Percentiles rank a stretch among this genome's conserved stretches.
phyloP scores from a whole-genome alignment of 371 early-diverging fungal species.

The Mortierella sp. region DNA sequence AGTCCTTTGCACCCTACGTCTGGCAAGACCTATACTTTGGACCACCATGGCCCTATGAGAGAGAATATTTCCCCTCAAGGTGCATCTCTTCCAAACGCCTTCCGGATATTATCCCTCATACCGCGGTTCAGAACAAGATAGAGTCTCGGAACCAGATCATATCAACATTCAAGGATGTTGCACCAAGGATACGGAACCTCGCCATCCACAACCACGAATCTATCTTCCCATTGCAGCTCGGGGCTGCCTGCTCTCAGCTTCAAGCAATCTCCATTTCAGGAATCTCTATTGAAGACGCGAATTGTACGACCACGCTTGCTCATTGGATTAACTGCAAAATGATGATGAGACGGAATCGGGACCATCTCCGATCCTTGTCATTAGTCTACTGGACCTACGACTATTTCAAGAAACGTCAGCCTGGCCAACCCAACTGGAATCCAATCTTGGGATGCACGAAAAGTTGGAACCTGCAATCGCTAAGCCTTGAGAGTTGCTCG shows the following conservation, averaged over 20 bases:
- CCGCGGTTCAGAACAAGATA: too few relatives aligned
- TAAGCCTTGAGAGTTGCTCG: slow-evolving; percentile 6
- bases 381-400: neutral
- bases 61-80: too few relatives aligned
- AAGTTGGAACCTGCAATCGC: neutral
- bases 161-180: too few relatives aligned
- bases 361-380: neutral
- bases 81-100: too few relatives aligned
- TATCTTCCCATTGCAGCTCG: neutral
- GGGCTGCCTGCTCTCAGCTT: neutral
- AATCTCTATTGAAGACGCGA: neutral
- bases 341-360: neutral
- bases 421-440: slow-evolving; percentile 1
- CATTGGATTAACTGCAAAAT: neutral
- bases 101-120: too few relatives aligned
- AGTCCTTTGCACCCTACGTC: neutral
- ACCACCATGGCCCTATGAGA: too few relatives aligned
- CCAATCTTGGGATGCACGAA: slow-evolving; percentile 2
- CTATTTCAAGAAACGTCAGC: neutral
- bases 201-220: neutral
- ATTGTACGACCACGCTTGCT: too few relatives aligned
- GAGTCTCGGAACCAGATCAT: too few relatives aligned
- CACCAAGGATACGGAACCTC: neutral
- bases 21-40: slow-evolving; percentile 9
- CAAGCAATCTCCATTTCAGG: too few relatives aligned